These are phyloP conservation scores for Gentiana straminea DNA, from an alignment of 257 asterid genomes.

Conservation along the genomic window DNA sequence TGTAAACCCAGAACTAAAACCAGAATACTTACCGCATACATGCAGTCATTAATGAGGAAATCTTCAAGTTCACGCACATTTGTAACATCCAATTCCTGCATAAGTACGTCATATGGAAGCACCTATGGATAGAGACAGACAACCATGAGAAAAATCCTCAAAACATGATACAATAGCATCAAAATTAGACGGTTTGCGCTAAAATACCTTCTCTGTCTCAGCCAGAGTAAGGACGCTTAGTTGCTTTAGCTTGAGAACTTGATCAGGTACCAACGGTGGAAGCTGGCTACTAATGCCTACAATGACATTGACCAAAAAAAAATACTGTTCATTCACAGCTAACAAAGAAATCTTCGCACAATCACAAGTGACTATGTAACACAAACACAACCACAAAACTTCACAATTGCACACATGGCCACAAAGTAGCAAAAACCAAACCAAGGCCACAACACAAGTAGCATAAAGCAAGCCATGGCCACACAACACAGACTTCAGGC, in stretches of 20 bases:
- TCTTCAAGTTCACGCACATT: conserved; percentile 97
- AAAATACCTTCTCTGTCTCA: conserved; percentile 73
- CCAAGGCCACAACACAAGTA: no score
- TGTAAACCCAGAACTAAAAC: not conserved
- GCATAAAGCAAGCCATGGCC: no score
- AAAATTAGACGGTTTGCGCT: not conserved
- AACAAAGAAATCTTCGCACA: not conserved
- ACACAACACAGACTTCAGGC: no score
- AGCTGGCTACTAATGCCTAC: conserved; percentile 50
- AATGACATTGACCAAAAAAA: not conserved
- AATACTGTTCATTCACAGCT: no score
- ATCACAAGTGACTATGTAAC: not conserved
- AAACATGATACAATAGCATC: not conserved
- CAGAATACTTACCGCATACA: conserved; percentile 78
- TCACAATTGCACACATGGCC: no score
- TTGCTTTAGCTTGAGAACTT: conserved; percentile 92
- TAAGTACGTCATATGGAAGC: conserved; percentile 76
- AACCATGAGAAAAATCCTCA: not conserved
- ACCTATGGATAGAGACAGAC: conserved; percentile 33
- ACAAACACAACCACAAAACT: no score
- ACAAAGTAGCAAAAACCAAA: no score
- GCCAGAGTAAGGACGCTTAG: conserved; percentile 88
- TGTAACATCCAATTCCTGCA: conserved; percentile 83
- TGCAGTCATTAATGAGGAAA: conserved; percentile 94
- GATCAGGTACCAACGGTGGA: conserved; percentile 72